A percentile compares a stretch with the other conserved stretches of the same genome.
These are phyloP conservation scores for Acidomyces sp. DNA, from an alignment of 495 filamentous ascomycete species.

Conservation along the genomic window DNA sequence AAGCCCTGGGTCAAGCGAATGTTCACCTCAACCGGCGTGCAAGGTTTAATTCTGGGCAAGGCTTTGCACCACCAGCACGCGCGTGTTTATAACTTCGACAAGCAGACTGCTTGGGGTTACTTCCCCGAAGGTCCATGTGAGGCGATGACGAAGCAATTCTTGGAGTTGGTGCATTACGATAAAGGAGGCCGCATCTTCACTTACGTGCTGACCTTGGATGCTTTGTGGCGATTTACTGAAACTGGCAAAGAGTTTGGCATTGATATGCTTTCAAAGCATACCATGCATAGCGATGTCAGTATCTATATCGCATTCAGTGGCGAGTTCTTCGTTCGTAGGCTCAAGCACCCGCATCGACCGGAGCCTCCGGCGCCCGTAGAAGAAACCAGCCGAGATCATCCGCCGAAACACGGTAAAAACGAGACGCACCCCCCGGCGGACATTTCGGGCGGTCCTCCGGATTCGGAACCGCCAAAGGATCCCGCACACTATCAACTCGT, in stretches of 20 bases:
- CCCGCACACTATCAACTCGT: conserved; percentile 68
- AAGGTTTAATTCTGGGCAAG: conserved; percentile 65
- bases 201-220: conserved; percentile 81
- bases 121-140: conserved; percentile 34
- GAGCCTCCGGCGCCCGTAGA: conserved; percentile 16
- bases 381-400: conserved; percentile 1
- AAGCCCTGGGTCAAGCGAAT: conserved; percentile 78
- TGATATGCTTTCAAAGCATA: conserved; percentile 83
- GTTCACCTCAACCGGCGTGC: conserved; percentile 64
- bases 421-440: conserved; percentile 30
- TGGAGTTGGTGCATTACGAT: conserved; percentile 75
- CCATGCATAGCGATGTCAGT: conserved; percentile 83
- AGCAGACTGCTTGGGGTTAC: conserved; percentile 52
- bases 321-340: conserved; percentile 77
- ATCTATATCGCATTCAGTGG: conserved; percentile 83
- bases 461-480: conserved; percentile 34
- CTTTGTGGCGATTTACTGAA: conserved; percentile 76
- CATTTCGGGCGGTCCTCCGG: conserved; percentile 27
- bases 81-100: conserved; percentile 77
- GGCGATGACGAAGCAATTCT: conserved; percentile 61
- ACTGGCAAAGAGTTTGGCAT: conserved; percentile 91
- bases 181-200: conserved; percentile 79
- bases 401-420: conserved; percentile 1
- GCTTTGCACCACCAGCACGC: conserved; percentile 81
- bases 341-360: conserved; percentile 29